phyloP scores from a whole-genome alignment of 805 yeast genomes.

The Aciculoconidium aculeatum region DNA sequence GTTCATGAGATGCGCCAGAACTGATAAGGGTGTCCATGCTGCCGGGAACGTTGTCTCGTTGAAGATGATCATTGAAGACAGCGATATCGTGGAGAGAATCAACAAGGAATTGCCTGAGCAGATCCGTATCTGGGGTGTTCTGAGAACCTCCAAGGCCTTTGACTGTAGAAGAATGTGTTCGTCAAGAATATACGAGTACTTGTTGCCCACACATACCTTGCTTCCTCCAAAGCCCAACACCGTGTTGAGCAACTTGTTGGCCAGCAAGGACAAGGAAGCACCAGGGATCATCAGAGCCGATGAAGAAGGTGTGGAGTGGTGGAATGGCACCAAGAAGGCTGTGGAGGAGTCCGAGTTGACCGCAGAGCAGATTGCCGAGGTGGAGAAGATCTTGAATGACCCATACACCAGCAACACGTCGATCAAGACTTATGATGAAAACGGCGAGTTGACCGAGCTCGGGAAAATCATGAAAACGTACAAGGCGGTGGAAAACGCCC shows the following conservation, averaged over 20 bases:
- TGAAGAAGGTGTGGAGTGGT: conserved; percentile 67
- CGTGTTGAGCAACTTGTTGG: conserved; percentile 55
- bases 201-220: conserved; percentile 86
- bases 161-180: conserved; percentile 95
- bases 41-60: conserved; percentile 88
- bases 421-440: conserved; percentile 26
- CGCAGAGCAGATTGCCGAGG: conserved; percentile 19
- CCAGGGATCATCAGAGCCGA: conserved; percentile 62
- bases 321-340: conserved; percentile 45
- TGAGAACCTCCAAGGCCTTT: conserved; percentile 82
- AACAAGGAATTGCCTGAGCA: conserved; percentile 75
- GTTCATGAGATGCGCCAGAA: conserved; percentile 81
- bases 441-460: conserved; percentile 31
- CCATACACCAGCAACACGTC: conserved; percentile 11
- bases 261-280: conserved; percentile 42
- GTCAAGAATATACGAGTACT: conserved; percentile 90
- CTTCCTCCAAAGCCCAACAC: conserved; percentile 85
- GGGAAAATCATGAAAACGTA: conserved; percentile 43
- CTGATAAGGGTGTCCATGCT: conserved; percentile 96
- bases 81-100: conserved; percentile 64
- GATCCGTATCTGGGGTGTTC: conserved; percentile 89
- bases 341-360: conserved; percentile 35
- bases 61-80: conserved; percentile 80
- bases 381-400: conserved; percentile 9
- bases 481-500: conserved; percentile 57